Percentiles rank a stretch among this genome's conserved stretches.
Evolutionary conservation across 2,329 filamentous ascomycete genomes (phyloP).

Genomic region (Spiromastix sp.): DNA sequence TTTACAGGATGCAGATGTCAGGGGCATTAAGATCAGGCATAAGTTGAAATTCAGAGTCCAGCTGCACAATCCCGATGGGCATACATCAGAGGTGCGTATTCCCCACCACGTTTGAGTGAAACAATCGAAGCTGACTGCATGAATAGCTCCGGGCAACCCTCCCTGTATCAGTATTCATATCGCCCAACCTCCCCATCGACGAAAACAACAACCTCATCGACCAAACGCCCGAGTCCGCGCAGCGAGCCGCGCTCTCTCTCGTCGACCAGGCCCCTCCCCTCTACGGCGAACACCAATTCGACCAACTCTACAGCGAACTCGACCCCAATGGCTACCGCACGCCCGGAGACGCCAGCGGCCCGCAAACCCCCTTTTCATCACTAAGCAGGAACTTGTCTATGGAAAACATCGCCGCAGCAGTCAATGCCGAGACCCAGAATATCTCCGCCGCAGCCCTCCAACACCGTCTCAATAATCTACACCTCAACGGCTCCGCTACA

Average conservation of each 20-base stretch:
- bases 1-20: slow-evolving; percentile 78
- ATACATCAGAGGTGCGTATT: slow-evolving; percentile 69
- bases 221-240: slow-evolving; percentile 42
- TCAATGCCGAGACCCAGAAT: slow-evolving; percentile 43
- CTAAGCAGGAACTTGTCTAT: slow-evolving; percentile 61
- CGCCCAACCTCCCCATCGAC: slow-evolving; percentile 80
- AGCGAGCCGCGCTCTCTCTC: slow-evolving; percentile 43
- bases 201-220: slow-evolving; percentile 72
- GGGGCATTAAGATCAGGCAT: slow-evolving; percentile 85
- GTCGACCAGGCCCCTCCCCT: slow-evolving; percentile 71
- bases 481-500: slow-evolving; percentile 23
- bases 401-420: slow-evolving; percentile 60
- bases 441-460: slow-evolving; percentile 58
- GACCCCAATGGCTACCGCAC: slow-evolving; percentile 75
- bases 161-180: slow-evolving; percentile 89
- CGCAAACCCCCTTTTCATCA: slow-evolving; percentile 72
- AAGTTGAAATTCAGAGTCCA: slow-evolving; percentile 87
- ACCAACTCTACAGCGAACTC: slow-evolving; percentile 81
- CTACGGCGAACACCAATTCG: slow-evolving; percentile 82
- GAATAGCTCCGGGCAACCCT: slow-evolving; percentile 77
- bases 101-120: too few relatives aligned
- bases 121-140: too few relatives aligned
- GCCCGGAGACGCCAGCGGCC: slow-evolving; percentile 53
- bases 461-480: slow-evolving; percentile 51
- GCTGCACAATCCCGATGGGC: slow-evolving; percentile 87